Percentiles rank a stretch among this genome's conserved stretches.
phyloP scores from a whole-genome alignment of 352 stramenopile species.

The Globisporangium yorkense region DNA sequence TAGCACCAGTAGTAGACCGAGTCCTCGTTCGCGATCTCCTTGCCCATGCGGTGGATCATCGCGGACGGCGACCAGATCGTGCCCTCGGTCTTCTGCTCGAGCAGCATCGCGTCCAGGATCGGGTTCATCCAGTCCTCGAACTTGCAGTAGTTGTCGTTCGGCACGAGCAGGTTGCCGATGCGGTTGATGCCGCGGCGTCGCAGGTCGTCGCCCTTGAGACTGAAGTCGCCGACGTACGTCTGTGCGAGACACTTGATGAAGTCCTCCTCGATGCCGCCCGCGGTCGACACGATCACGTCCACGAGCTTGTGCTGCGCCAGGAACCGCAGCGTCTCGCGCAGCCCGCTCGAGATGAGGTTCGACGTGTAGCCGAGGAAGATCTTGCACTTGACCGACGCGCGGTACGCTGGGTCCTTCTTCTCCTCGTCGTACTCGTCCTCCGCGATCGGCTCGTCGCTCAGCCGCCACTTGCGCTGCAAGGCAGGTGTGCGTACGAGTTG shows the following conservation, averaged over 20 bases:
- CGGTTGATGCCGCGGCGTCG: conserved; percentile 97
- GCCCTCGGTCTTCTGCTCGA: conserved; percentile 94
- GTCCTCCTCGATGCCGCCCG: conserved; percentile 95
- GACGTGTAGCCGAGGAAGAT: conserved; percentile 99
- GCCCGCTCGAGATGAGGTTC: conserved; percentile 98
- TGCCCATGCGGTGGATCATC: conserved; percentile 95
- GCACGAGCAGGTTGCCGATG: conserved; percentile 99
- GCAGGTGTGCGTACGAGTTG: too few relatives aligned
- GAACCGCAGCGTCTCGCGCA: conserved; percentile 98
- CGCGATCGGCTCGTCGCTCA: conserved; percentile 91
- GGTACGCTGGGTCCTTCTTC: conserved; percentile 70
- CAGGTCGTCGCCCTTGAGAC: conserved; percentile 89
- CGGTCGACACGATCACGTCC: conserved; percentile 95
- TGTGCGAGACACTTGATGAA: conserved; percentile 99
- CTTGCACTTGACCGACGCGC: conserved; percentile 89
- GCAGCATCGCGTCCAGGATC: conserved; percentile 96
- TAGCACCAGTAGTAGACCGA: conserved; percentile 99
- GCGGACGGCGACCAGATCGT: conserved; percentile 95
- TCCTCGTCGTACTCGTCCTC: conserved; percentile 92
- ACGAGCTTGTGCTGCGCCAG: conserved; percentile 98
- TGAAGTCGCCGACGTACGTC: conserved; percentile 98
- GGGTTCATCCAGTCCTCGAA: conserved; percentile 97
- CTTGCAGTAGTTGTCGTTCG: conserved; percentile 99
- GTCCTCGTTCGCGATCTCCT: conserved; percentile 97
- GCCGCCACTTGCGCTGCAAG: conserved; percentile 89